Evolutionary conservation across 805 yeast species (phyloP).

Genomic region (Starmerella cellae): DNA sequence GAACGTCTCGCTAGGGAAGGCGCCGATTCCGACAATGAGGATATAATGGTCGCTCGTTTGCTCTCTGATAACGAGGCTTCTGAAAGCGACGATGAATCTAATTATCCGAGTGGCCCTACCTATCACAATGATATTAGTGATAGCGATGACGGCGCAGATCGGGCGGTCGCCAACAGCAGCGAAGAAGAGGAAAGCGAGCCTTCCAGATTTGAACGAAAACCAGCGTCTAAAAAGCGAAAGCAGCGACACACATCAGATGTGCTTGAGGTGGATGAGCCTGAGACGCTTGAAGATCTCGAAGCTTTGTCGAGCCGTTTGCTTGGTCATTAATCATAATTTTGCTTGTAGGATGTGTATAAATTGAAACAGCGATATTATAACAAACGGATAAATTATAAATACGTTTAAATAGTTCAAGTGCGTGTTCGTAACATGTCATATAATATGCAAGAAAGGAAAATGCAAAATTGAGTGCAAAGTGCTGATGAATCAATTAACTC

Average conservation of each 20-base stretch:
- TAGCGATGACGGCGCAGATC: neutral
- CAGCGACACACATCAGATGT: slow-evolving; percentile 25
- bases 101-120: too few species aligned
- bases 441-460: too few species aligned
- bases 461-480: neutral
- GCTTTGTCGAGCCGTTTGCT: slow-evolving; percentile 33
- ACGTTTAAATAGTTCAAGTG: neutral
- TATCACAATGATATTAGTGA: neutral
- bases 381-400: neutral
- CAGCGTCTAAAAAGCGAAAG: slow-evolving; percentile 1
- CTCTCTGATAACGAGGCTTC: slow-evolving; percentile 8
- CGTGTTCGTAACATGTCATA: too few species aligned
- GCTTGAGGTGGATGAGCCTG: slow-evolving; percentile 74
- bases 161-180: neutral
- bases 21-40: slow-evolving; percentile 18
- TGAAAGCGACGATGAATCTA: neutral
- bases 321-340: slow-evolving; percentile 12
- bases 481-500: neutral
- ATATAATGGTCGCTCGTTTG: slow-evolving; percentile 9
- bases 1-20: slow-evolving; percentile 42
- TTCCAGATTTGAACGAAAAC: neutral
- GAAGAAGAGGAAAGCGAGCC: slow-evolving; percentile 2
- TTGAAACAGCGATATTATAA: too few species aligned
- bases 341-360: too few species aligned
- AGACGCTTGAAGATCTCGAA: slow-evolving; percentile 86